These are phyloP conservation scores for Petrea volubilis DNA, from an alignment of 257 asterid species.

Conservation along the genomic window DNA sequence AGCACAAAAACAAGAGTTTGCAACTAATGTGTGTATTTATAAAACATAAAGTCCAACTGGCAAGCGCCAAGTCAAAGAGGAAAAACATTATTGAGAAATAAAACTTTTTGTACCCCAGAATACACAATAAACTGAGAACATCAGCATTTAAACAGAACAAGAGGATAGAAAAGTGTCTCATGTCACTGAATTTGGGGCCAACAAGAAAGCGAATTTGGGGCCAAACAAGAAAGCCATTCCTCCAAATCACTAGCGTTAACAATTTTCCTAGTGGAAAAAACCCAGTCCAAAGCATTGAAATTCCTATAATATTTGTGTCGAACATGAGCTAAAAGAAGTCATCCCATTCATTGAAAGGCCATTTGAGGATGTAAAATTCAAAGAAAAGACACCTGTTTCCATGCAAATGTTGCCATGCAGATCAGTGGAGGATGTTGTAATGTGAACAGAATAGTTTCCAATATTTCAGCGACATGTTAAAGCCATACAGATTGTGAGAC, in stretches of 20 bases:
- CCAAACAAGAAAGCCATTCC: background rate
- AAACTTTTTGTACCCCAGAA: background rate
- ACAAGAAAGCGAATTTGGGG: background rate
- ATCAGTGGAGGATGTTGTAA: background rate
- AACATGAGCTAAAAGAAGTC: background rate
- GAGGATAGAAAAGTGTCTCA: conserved; percentile 14
- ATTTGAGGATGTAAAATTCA: conserved; percentile 18
- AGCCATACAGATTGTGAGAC: background rate
- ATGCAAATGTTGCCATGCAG: background rate
- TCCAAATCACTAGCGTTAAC: background rate
- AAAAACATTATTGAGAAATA: background rate
- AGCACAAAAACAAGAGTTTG: background rate
- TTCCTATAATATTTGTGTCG: background rate
- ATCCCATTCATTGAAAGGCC: background rate
- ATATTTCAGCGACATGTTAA: background rate
- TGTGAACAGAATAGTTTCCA: background rate
- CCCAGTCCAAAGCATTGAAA: background rate
- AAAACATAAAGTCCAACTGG: background rate
- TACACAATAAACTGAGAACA: background rate
- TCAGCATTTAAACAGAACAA: background rate
- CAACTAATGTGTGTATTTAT: background rate
- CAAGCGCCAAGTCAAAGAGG: background rate
- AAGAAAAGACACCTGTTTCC: background rate
- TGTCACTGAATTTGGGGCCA: conserved; percentile 1
- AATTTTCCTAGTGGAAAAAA: background rate